Conservation (phyloP, 768 basidiomycete species). For the Mycena polygramma region DNA sequence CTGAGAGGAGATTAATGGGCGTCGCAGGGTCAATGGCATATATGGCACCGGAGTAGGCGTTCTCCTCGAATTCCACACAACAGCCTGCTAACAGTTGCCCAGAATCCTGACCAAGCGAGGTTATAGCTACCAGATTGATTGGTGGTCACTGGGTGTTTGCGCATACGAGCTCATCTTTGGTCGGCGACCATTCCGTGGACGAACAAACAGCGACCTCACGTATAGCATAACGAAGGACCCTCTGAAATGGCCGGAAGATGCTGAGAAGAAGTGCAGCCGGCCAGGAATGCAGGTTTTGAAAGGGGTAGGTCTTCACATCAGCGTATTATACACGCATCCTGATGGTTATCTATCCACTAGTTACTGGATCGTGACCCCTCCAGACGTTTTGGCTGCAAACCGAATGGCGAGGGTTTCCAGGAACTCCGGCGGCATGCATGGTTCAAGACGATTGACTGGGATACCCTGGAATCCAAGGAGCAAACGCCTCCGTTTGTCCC, state of each 20-base stretch:
- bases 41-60: conserved; percentile 87
- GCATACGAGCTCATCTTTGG: conserved; percentile 94
- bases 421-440: conserved; percentile 87
- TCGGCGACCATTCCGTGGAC: conserved; percentile 91
- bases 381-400: conserved; percentile 86
- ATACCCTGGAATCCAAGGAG: conserved; percentile 81
- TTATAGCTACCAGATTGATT: conserved; percentile 94
- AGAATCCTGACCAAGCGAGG: conserved; percentile 92
- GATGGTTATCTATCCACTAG: conserved; percentile 54
- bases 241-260: conserved; percentile 92
- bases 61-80: conserved; percentile 19
- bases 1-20: conserved; percentile 87
- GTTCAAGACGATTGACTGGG: conserved; percentile 94
- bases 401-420: conserved; percentile 82
- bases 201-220: conserved; percentile 93
- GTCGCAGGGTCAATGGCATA: conserved; percentile 99
- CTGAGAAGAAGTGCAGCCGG: conserved; percentile 80
- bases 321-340: conserved; percentile 24
- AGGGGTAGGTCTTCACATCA: conserved; percentile 62
- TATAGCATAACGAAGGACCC: conserved; percentile 92
- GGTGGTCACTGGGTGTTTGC: conserved; percentile 97
- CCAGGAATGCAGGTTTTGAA: conserved; percentile 84
- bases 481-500: conserved; percentile 89
- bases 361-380: conserved; percentile 88
- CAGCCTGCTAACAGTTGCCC: conserved; percentile 15